A percentile compares a stretch with the other conserved stretches of the same genome.
Evolutionary conservation across 345 rosid genomes (phyloP).

Genomic region (Dimocarpus longan): DNA sequence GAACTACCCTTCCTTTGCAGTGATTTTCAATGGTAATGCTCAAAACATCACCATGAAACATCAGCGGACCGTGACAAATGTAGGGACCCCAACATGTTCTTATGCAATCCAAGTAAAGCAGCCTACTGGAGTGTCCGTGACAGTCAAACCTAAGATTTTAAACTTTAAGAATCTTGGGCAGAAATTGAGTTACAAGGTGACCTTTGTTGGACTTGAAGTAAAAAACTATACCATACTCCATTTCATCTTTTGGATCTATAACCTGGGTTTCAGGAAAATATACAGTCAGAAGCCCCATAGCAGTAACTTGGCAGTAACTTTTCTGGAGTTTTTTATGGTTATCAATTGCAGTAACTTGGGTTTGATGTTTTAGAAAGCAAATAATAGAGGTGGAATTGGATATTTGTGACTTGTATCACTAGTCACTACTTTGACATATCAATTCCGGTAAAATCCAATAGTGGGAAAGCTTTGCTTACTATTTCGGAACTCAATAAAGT

Average conservation of each 20-base stretch:
- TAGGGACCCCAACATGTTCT: conserved; percentile 27
- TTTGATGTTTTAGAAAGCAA: neutral
- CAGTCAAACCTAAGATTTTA: conserved; percentile 39
- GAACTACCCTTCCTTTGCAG: conserved; percentile 66
- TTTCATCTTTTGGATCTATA: conserved; percentile 57
- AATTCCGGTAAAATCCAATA: neutral
- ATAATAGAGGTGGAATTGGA: neutral
- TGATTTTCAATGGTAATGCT: conserved; percentile 29
- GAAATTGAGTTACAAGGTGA: conserved; percentile 59
- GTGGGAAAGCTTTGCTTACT: too few relatives aligned
- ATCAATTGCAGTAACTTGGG: too few relatives aligned
- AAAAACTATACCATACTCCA: neutral
- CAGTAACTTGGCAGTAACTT: conserved; percentile 53
- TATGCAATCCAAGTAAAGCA: conserved; percentile 41
- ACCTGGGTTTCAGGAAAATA: conserved; percentile 59
- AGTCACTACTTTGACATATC: neutral
- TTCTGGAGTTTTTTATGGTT: neutral
- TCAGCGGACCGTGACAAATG: conserved; percentile 52
- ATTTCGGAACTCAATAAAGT: too few relatives aligned
- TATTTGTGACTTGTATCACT: neutral
- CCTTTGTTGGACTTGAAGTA: conserved; percentile 26
- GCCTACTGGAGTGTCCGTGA: conserved; percentile 44
- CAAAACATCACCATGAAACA: conserved; percentile 22
- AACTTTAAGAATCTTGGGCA: conserved; percentile 42
- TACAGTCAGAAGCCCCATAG: conserved; percentile 69